Evolutionary conservation across 2,329 filamentous ascomycete genomes (phyloP), one percentile per base, ranked within the genome.

Genomic region (Aspergillus sp.): DNA sequence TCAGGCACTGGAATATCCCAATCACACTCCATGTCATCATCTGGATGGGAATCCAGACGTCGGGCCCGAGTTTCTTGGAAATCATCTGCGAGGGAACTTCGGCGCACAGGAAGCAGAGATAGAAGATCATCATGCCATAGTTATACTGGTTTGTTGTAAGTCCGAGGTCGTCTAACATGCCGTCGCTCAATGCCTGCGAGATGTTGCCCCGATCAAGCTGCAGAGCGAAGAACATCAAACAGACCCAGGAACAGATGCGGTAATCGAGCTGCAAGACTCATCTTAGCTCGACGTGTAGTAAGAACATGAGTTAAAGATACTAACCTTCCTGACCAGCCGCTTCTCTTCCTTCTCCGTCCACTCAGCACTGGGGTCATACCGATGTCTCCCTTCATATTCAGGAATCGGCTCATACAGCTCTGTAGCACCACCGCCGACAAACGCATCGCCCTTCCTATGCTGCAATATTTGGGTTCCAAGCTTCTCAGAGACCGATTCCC

Each of bases 221-320:
- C 21, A 71, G 53, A 1, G 62, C 67, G 6, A 68, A 69, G 61
- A 72, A 72, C 82, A 85, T 84, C 40, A 84, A 66, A 46, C 80
- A 80, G 56, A 67, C 65, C 69, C 65, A 78, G 4, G 70, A 51
- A 21, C 71, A 67, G 19, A 77, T 72, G 6, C 48, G 19, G 23
- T 51, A 41, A 14, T 51, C 48, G 21, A 51, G 48, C 48, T 51
- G 6, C 21, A 46, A 24, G 19, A 4, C 27, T 4, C 8, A 6
- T 15, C 9, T 23, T 15, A 47, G 44, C 7, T 17, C 27, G 23
- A 31, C 1, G 5, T 11, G 17, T 3, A 27, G 15, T 19, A 4
- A 33, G 14, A 21, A 35, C 24, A 46, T 9, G 14, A 19, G 15
- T 21, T 3, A 19, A 12, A 21, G 24, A 4, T 3, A 40, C 47